Evolutionary conservation across 768 basidiomycete species (phyloP).

Genomic region (Kockovaella imperatae): DNA sequence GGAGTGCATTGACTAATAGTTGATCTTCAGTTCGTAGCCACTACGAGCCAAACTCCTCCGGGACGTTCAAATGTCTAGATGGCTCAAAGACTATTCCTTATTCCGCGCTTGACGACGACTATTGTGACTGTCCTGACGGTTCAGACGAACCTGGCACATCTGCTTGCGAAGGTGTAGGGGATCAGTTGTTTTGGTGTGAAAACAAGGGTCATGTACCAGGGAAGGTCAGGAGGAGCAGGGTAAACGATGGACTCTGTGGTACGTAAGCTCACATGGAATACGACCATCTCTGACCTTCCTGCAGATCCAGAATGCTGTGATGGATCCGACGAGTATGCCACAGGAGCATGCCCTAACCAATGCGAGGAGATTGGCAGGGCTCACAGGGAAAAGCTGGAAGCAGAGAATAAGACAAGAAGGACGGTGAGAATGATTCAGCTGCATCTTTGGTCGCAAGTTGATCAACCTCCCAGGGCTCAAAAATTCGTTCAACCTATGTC

Average conservation of each 20-base stretch:
- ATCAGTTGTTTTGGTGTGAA: conserved; percentile 68
- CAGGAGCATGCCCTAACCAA: conserved; percentile 62
- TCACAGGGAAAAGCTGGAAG: conserved; percentile 61
- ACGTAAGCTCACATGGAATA: conserved; percentile 40
- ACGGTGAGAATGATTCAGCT: conserved; percentile 53
- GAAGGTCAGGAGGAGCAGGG: conserved; percentile 67
- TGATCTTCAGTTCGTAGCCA: conserved; percentile 11
- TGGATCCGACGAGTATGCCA: conserved; percentile 80
- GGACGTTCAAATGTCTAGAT: conserved; percentile 69
- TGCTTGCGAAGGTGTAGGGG: conserved; percentile 56
- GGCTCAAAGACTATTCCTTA: conserved; percentile 70
- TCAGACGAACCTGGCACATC: conserved; percentile 94
- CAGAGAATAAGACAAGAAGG: conserved; percentile 67
- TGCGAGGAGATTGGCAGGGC: conserved; percentile 69
- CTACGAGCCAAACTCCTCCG: conserved; percentile 13
- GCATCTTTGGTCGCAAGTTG: background rate
- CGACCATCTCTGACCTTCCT: background rate
- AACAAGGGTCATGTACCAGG: conserved; percentile 84
- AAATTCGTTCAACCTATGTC: conserved; percentile 83
- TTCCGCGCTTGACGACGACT: conserved; percentile 83
- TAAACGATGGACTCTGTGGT: conserved; percentile 92
- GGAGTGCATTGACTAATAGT: too few relatives aligned
- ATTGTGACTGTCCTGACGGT: conserved; percentile 89
- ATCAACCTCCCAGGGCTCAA: conserved; percentile 60
- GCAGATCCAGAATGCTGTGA: conserved; percentile 89